phyloP scores from a whole-genome alignment of 305 asterid species.

The Solanum aculeatissimum region DNA sequence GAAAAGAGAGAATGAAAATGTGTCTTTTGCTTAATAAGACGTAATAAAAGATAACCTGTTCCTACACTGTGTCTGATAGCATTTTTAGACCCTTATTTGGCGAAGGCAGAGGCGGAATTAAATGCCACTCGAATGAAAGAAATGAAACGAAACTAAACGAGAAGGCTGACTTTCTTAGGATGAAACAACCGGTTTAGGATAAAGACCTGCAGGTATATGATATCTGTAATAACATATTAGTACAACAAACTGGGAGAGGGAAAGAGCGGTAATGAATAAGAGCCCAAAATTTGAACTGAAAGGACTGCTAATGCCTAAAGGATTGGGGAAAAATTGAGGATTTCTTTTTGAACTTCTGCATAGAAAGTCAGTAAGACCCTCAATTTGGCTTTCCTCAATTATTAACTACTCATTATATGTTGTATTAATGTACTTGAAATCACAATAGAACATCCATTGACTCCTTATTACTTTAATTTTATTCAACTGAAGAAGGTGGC shows the following conservation, averaged over 20 bases:
- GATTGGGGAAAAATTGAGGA: neutral
- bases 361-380: neutral
- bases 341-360: neutral
- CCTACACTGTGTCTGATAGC: neutral
- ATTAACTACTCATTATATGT: neutral
- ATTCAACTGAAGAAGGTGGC: neutral
- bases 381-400: neutral
- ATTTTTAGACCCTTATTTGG: neutral
- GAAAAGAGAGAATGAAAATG: neutral
- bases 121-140: neutral
- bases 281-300: neutral
- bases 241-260: neutral
- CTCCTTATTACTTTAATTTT: neutral
- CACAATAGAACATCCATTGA: neutral
- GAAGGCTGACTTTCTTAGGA: neutral
- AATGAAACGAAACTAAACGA: neutral
- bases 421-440: neutral
- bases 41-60: neutral
- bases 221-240: neutral
- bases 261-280: neutral
- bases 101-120: neutral
- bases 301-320: neutral
- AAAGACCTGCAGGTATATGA: neutral
- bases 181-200: neutral
- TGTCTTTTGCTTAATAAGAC: neutral